Evolutionary conservation across 768 basidiomycete genomes (phyloP).

Genomic region (Lentinula raphanica): DNA sequence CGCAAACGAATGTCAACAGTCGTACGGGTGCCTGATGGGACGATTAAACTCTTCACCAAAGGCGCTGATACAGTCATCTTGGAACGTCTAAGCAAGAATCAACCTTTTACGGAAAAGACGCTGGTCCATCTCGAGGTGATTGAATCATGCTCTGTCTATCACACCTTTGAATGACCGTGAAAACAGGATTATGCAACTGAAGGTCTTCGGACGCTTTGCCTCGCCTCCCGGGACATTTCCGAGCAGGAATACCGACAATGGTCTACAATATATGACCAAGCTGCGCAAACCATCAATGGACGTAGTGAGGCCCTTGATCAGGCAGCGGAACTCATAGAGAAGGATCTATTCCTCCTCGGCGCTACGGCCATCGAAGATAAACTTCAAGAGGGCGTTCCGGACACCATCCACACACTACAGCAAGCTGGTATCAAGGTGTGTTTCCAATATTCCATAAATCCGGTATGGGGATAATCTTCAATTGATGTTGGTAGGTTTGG

Average conservation of each 20-base stretch:
- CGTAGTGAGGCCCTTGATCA: constrained; percentile 92
- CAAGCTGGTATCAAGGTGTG: constrained; percentile 93
- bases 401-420: constrained; percentile 95
- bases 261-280: constrained; percentile 83
- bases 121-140: constrained; percentile 83
- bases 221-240: constrained; percentile 90
- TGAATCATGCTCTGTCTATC: constrained; percentile 2
- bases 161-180: constrained; percentile 6
- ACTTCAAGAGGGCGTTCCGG: constrained; percentile 96
- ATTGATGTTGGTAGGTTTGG: constrained; percentile 64
- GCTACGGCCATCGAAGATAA: constrained; percentile 99
- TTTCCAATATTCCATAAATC: not conserved
- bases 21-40: constrained; percentile 80
- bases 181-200: constrained; percentile 91
- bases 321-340: constrained; percentile 94
- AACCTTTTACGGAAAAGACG: constrained; percentile 82
- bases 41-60: constrained; percentile 93
- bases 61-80: constrained; percentile 98
- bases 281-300: constrained; percentile 92
- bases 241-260: constrained; percentile 89
- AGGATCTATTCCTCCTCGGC: constrained; percentile 86
- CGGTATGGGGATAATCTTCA: not conserved
- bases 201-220: constrained; percentile 92
- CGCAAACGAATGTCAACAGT: constrained; percentile 98
- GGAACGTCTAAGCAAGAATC: constrained; percentile 83